Percentiles rank a stretch among this genome's conserved stretches.
phyloP scores from a whole-genome alignment of 2,329 filamentous ascomycete genomes.

The Bipolaris bicolor region DNA sequence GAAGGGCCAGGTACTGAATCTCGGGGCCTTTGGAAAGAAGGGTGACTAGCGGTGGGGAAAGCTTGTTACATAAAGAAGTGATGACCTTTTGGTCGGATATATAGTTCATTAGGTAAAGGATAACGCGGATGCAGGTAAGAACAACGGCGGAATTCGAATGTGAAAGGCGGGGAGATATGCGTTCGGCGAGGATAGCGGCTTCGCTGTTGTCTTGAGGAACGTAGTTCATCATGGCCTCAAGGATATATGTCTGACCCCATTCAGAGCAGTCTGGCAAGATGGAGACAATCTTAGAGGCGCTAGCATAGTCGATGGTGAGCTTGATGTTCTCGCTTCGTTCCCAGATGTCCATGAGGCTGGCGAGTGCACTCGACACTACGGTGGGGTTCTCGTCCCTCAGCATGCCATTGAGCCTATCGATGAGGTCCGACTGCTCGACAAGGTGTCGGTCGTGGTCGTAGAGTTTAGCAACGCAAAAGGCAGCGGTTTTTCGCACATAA shows the following conservation, averaged over 20 bases:
- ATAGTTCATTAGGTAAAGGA: constrained; percentile 98
- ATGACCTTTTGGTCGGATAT: constrained; percentile 91
- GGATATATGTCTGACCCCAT: constrained; percentile 98
- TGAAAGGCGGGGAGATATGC: constrained; percentile 92
- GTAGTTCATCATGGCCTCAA: constrained; percentile 97
- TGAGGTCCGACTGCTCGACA: constrained; percentile 89
- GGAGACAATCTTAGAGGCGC: constrained; percentile 96
- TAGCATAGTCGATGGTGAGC: constrained; percentile 95
- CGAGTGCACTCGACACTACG: constrained; percentile 91
- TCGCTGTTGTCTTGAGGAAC: constrained; percentile 90
- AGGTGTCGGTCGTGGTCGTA: constrained; percentile 94
- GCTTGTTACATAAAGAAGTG: constrained; percentile 82
- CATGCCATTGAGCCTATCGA: constrained; percentile 87
- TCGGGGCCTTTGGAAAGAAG: constrained; percentile 94
- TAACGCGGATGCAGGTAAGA: constrained; percentile 92
- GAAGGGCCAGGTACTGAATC: constrained; percentile 94
- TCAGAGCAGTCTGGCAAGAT: constrained; percentile 97
- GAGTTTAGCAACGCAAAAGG: constrained; percentile 94
- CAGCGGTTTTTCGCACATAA: constrained; percentile 96
- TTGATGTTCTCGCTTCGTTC: constrained; percentile 97
- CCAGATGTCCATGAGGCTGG: constrained; percentile 96
- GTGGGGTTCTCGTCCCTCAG: constrained; percentile 96
- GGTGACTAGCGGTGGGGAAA: constrained; percentile 93
- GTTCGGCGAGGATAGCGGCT: constrained; percentile 86
- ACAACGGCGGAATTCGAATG: constrained; percentile 98